Evolutionary conservation across 164 flowering plant species (phyloP).

Genomic region (Santalum album): DNA sequence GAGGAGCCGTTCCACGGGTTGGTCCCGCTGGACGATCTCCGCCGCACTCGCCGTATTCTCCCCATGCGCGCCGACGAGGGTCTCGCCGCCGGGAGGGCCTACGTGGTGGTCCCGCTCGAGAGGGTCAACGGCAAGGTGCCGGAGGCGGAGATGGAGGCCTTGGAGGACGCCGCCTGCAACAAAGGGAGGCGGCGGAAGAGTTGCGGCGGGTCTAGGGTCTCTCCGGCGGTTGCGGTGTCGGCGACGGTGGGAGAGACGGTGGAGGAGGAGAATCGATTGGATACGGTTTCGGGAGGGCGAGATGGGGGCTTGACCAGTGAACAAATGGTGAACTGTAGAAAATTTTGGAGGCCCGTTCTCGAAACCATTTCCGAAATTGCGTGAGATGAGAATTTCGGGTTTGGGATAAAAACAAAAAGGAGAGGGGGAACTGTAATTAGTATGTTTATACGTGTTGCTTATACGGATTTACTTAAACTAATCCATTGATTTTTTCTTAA

Average conservation of each 20-base stretch:
- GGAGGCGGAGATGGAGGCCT: slow-evolving; percentile 21
- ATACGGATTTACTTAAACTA: too few relatives aligned
- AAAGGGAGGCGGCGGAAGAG: slow-evolving; percentile 1
- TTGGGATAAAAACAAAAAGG: too few relatives aligned
- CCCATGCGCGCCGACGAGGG: slow-evolving; percentile 43
- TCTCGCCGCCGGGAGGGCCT: slow-evolving; percentile 25
- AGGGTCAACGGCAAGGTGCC: slow-evolving; percentile 21
- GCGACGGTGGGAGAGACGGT: not conserved
- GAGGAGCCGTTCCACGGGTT: slow-evolving; percentile 35
- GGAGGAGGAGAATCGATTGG: not conserved
- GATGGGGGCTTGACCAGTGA: slow-evolving; percentile 1
- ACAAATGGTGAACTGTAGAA: slow-evolving; percentile 5
- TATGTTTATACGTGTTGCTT: too few relatives aligned
- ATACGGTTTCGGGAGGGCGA: not conserved
- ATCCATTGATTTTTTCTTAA: too few relatives aligned
- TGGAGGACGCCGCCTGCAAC: slow-evolving; percentile 10
- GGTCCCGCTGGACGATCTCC: slow-evolving; percentile 16
- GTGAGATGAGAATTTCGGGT: not conserved
- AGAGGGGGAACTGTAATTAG: too few relatives aligned
- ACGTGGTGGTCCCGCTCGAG: slow-evolving; percentile 24
- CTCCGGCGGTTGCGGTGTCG: slow-evolving; percentile 7
- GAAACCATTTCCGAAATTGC: slow-evolving; percentile 26
- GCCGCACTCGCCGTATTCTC: slow-evolving; percentile 12
- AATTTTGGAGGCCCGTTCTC: slow-evolving; percentile 26
- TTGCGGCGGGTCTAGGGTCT: slow-evolving; percentile 1